Conservation (phyloP, 2,329 filamentous ascomycete species). For the Botryosphaeria dothidea region DNA sequence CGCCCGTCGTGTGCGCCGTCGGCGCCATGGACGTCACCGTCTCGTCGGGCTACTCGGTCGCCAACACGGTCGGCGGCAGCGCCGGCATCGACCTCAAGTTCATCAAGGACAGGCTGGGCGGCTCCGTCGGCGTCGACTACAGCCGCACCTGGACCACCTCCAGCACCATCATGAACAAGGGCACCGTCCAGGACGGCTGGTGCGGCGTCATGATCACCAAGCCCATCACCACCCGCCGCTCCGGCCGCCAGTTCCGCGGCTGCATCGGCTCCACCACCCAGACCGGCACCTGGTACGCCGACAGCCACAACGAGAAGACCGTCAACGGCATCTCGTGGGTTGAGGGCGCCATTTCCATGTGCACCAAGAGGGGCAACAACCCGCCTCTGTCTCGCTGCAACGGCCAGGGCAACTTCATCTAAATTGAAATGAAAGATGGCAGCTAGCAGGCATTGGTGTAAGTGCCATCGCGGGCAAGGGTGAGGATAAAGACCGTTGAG, state of each 20-base stretch:
- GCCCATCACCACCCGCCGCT: slow-evolving; percentile 25
- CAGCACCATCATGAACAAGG: not conserved
- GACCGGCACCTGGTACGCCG: slow-evolving; percentile 25
- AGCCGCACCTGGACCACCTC: slow-evolving; percentile 29
- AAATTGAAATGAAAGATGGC: no score
- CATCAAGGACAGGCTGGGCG: slow-evolving; percentile 30
- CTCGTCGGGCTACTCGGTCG: slow-evolving; percentile 36
- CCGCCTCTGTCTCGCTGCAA: slow-evolving; percentile 25
- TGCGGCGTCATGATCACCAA: slow-evolving; percentile 3
- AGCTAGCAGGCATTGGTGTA: no score
- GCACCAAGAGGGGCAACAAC: slow-evolving; percentile 19
- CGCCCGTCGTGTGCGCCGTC: slow-evolving; percentile 34
- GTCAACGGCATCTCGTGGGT: slow-evolving; percentile 24
- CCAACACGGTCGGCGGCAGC: slow-evolving; percentile 32
- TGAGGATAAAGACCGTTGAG: no score
- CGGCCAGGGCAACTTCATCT: slow-evolving; percentile 19
- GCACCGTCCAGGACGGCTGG: not conserved
- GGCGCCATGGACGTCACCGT: slow-evolving; percentile 32
- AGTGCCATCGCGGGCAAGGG: no score
- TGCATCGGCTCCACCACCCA: slow-evolving; percentile 22
- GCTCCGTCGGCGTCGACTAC: slow-evolving; percentile 31
- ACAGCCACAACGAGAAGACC: slow-evolving; percentile 20
- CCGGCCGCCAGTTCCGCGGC: slow-evolving; percentile 23
- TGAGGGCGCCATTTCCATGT: slow-evolving; percentile 23
- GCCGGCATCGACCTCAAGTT: slow-evolving; percentile 23